phyloP scores from a whole-genome alignment of 2,329 filamentous ascomycete genomes.

The Aspergillus cejpii region DNA sequence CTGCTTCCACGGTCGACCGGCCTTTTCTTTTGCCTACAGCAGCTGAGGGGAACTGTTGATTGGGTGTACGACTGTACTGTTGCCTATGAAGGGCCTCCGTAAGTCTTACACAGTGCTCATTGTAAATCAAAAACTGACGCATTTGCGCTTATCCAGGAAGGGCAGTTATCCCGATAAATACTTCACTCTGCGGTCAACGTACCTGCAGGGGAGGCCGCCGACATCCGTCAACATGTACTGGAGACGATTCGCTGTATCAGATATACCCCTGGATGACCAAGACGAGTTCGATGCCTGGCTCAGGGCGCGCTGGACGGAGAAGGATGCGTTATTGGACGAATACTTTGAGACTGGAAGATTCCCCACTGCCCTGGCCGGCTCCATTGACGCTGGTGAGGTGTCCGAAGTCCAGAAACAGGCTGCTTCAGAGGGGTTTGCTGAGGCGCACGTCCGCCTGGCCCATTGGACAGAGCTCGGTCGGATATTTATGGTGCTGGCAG shows the following conservation, averaged over 20 bases:
- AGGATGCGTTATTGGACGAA: constrained; percentile 80
- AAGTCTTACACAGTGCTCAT: constrained; percentile 41
- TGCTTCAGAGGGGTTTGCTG: constrained; percentile 37
- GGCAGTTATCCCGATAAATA: constrained; percentile 83
- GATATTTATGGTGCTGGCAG: constrained; percentile 39
- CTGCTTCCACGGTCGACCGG: constrained; percentile 58
- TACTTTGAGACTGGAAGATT: constrained; percentile 73
- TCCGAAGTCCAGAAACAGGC: constrained; percentile 26
- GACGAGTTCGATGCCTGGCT: constrained; percentile 80
- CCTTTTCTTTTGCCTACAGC: constrained; percentile 55
- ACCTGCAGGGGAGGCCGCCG: constrained; percentile 79
- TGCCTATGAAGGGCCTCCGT: constrained; percentile 89
- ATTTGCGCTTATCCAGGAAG: constrained; percentile 45
- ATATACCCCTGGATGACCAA: constrained; percentile 71
- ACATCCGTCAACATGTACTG: constrained; percentile 97
- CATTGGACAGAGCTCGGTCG: constrained; percentile 41
- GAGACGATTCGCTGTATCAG: constrained; percentile 71
- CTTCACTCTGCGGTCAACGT: constrained; percentile 80
- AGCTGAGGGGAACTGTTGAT: constrained; percentile 53
- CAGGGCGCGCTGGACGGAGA: constrained; percentile 79
- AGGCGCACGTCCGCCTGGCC: constrained; percentile 38
- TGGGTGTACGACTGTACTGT: constrained; percentile 76
- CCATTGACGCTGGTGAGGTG: constrained; percentile 42
- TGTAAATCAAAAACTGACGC: background rate
- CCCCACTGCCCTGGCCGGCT: constrained; percentile 58